phyloP scores from a whole-genome alignment of 371 early-diverging fungal species.

The Mucor lusitanicus region DNA sequence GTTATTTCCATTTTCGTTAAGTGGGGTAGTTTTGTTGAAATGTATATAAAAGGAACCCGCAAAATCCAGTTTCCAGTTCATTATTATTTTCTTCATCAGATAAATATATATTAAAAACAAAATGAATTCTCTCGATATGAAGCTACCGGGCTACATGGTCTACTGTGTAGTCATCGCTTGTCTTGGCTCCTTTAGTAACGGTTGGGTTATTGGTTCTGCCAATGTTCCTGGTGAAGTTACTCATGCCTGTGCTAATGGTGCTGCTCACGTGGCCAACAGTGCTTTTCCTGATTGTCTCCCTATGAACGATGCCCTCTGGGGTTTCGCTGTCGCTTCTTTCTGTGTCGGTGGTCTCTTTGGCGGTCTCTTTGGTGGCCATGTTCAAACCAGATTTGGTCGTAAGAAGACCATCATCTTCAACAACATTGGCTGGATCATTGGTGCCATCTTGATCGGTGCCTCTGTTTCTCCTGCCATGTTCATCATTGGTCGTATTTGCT shows the following conservation, averaged over 20 bases:
- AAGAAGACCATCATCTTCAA: constrained; percentile 60
- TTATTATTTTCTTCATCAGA: not conserved
- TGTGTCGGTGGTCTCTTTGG: constrained; percentile 76
- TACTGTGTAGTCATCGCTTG: constrained; percentile 41
- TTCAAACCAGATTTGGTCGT: constrained; percentile 65
- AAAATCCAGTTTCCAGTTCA: not conserved
- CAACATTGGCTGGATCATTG: constrained; percentile 63
- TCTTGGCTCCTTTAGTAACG: constrained; percentile 41
- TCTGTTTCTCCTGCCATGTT: constrained; percentile 64
- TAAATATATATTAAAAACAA: not conserved
- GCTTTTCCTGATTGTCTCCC: constrained; percentile 32
- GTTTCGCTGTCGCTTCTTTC: constrained; percentile 65
- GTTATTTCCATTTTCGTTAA: not conserved
- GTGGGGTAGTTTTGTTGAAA: not conserved
- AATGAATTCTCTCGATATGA: constrained; percentile 30
- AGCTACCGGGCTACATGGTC: constrained; percentile 40
- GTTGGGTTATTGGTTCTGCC: constrained; percentile 50
- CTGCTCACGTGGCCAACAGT: constrained; percentile 7
- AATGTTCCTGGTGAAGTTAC: constrained; percentile 45
- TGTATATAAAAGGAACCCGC: not conserved
- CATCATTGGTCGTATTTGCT: constrained; percentile 73
- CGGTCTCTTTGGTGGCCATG: constrained; percentile 59
- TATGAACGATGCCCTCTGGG: constrained; percentile 37
- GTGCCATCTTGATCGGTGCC: constrained; percentile 62
- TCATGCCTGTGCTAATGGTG: constrained; percentile 26